Percentiles rank a stretch among this genome's conserved stretches.
phyloP scores from a whole-genome alignment of 495 filamentous ascomycete genomes.

The Amphirosellinia nigrospora region DNA sequence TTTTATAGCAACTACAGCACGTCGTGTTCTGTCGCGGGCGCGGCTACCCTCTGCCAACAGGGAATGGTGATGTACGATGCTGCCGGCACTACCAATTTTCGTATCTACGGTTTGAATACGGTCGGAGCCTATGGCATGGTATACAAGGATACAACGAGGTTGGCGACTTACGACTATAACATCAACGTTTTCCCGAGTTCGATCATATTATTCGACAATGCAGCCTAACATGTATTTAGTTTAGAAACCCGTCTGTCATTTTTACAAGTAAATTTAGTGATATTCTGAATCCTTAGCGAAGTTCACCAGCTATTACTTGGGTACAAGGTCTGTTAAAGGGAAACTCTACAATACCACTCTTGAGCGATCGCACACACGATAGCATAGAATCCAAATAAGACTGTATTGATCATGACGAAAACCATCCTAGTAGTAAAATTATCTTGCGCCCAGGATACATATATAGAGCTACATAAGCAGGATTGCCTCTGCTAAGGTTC shows the following conservation, averaged over 20 bases:
- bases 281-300: not conserved
- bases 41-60: slow-evolving; percentile 63
- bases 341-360: too few relatives aligned
- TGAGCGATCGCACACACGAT: not conserved
- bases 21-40: slow-evolving; percentile 46
- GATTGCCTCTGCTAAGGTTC: not conserved
- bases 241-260: not conserved
- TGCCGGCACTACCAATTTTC: slow-evolving; percentile 52
- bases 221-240: not conserved
- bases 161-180: slow-evolving; percentile 61
- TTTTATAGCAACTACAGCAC: slow-evolving; percentile 63
- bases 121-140: slow-evolving; percentile 53
- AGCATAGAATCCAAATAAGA: not conserved
- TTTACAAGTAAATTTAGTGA: not conserved
- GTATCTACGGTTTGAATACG: slow-evolving; percentile 60
- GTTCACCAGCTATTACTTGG: not conserved
- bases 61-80: slow-evolving; percentile 60
- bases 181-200: slow-evolving; percentile 59
- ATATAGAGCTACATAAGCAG: not conserved
- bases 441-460: not conserved
- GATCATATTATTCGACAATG: slow-evolving; percentile 53
- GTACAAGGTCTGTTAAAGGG: too few relatives aligned
- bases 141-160: slow-evolving; percentile 52
- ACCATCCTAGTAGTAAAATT: not conserved
- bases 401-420: not conserved